Evolutionary conservation across 2,329 filamentous ascomycete species (phyloP).

Genomic region (Rhynchosporium secalis): DNA sequence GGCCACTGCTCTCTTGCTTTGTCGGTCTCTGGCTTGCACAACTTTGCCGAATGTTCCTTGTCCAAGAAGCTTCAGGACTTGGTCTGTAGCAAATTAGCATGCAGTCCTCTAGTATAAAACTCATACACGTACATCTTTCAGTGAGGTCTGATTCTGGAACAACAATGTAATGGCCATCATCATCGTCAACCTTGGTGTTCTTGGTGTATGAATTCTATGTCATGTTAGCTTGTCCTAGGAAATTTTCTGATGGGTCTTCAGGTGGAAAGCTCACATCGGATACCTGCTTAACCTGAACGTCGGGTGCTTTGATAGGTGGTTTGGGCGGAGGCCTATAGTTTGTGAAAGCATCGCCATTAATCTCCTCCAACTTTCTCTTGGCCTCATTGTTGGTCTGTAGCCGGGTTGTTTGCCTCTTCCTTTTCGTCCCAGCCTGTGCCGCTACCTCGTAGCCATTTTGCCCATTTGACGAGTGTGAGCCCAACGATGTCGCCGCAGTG

Average conservation of each 20-base stretch:
- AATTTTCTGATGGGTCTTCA: not conserved
- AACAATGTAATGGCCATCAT: constrained; percentile 96
- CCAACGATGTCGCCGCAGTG: constrained; percentile 84
- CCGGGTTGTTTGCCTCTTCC: constrained; percentile 75
- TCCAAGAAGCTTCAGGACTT: constrained; percentile 84
- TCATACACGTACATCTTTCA: constrained; percentile 72
- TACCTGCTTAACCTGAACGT: constrained; percentile 65
- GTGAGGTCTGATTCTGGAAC: constrained; percentile 83
- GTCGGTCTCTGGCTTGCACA: constrained; percentile 83
- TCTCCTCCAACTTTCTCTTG: constrained; percentile 73
- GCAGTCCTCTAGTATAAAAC: not conserved
- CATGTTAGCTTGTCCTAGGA: constrained; percentile 21
- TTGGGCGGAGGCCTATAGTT: constrained; percentile 85
- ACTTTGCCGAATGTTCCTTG: constrained; percentile 99
- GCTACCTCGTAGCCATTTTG: constrained; percentile 67
- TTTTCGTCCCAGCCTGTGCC: constrained; percentile 75
- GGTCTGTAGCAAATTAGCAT: constrained; percentile 57
- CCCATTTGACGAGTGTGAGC: constrained; percentile 62
- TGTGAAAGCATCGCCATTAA: constrained; percentile 67
- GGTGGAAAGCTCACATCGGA: constrained; percentile 55
- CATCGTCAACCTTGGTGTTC: constrained; percentile 83
- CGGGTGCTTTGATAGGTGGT: constrained; percentile 85
- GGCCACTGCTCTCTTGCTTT: constrained; percentile 74
- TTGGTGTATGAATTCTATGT: constrained; percentile 47
- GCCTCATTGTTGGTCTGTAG: constrained; percentile 81